Base-by-base conservation (phyloP, 768 basidiomycete species). In the Cystofilobasidium macerans region DNA sequence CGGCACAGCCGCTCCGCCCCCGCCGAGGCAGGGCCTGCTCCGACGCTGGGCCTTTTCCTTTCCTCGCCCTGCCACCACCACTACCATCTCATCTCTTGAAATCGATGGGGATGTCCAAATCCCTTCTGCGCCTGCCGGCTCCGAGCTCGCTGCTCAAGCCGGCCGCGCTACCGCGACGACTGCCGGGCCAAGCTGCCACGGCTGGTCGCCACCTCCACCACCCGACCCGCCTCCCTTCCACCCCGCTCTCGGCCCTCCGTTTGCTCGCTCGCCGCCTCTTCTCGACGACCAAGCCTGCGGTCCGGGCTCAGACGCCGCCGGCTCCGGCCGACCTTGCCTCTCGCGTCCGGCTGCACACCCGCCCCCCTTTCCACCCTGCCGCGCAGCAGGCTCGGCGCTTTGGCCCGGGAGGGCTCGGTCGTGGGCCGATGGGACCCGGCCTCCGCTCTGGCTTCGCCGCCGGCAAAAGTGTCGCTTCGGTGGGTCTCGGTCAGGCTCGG, bases 371-470 rank as follows among this genome's bases (percentile, higher is more conserved):
- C 7, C 51, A 54, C 30, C 28, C 28, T 6, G 51, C 51, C 51
- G 51, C 51, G 51, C 51, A 54, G 51, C 28, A 28, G 51, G 51
- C 51, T 8, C 8, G 30, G 2, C 58, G 58, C 1, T 28, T 30
- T 13, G 58, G 58, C 12, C 40, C 40, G 3, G 58, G 58, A 14
- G 58, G 58, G n/a, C 26, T 60, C 7, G 58, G 58, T 1, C 26
- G 36, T 16, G 48, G 43, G 9, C 62, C 62, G 14, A 62, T 62
- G 62, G 62, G 62, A 1, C 62, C 62, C 6, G 61, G 43, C 20
- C 26, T 45, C 22, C 42, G 28, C 38, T 22, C 35, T 18, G 62
- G 62, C 3, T 51, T 62, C 30, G 43, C 22, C 24, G 45, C 26
- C 1, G 51, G 33, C 33, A 40, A 24, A 18, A 28, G 35, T n/a